Conservation (phyloP, 345 rosid genomes). For the Gossypium sturtianum region DNA sequence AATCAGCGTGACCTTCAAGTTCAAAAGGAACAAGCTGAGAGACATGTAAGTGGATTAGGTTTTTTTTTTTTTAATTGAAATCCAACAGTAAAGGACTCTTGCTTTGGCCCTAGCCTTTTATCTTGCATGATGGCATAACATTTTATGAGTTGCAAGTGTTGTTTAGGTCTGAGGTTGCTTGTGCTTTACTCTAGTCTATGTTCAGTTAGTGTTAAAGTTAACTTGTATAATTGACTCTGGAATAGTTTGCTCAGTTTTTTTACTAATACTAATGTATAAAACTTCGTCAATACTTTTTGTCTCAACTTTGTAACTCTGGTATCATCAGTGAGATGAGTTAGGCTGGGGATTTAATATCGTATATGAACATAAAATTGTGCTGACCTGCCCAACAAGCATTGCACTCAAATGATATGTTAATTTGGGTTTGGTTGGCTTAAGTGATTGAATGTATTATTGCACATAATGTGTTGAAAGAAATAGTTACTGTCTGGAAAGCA, state of each 20-base stretch:
- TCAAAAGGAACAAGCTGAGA: constrained; percentile 90
- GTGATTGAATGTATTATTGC: background rate
- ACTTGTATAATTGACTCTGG: background rate
- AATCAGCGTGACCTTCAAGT: constrained; percentile 87
- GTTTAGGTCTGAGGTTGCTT: background rate
- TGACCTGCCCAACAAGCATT: background rate
- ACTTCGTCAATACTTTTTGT: background rate
- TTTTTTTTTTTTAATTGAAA: background rate
- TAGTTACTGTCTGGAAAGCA: background rate
- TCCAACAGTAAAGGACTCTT: background rate
- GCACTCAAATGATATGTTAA: background rate
- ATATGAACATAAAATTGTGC: background rate
- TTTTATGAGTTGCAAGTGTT: background rate
- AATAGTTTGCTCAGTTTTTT: background rate
- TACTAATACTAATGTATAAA: background rate
- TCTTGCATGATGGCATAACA: background rate
- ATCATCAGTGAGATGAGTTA: background rate
- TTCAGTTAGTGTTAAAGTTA: background rate
- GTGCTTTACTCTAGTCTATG: background rate
- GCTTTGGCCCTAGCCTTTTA: background rate
- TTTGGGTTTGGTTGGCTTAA: background rate
- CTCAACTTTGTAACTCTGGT: background rate
- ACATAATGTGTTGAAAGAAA: background rate
- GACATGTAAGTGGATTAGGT: constrained; percentile 64
- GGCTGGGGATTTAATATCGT: background rate